Base-by-base conservation (phyloP, 2,329 filamentous ascomycete species). In the Samsoniella hepiali region DNA sequence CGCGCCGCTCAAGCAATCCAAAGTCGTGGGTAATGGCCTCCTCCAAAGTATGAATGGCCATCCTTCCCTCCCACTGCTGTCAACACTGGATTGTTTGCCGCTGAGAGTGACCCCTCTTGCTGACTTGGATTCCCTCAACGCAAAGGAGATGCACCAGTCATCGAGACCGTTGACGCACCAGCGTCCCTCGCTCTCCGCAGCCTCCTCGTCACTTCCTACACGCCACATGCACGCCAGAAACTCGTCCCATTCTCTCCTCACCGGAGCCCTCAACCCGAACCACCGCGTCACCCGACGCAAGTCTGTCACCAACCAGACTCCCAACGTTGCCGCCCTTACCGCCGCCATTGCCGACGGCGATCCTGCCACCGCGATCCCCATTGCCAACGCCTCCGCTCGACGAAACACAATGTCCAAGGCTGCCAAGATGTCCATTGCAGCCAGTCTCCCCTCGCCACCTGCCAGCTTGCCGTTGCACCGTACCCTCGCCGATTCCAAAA, bases 281-380 rank as follows among this genome's bases (percentile, higher is more conserved):
- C 91, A 97, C 77, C 91, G 95, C 70, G 87, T 98, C 69, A 93
- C 91, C 70, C 91, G 94, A 72, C 88, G 95, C 71, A 98, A 98
- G 85, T 97, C 93, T 78, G 93, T 96, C 73, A 92, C 91, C 65
- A 89, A 87, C 67, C 85, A 88, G 54, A 84, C 83, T 55, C 83
- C 85, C 75, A 93, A 90, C 76, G 86, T 90, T 53, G 88, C 90
- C 22, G 91, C 90, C 61, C 80, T 94, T 66, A 89, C 90, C 38
- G 89, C 89, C 13, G 90, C 88, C 58, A 79, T 91, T 66, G 86
- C 87, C 72, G 90, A 91, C 73, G 87, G 89, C 68, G 84, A 84
- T 65, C 81, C 79, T 71, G 75, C 80, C 57, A 75, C 79, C 62
- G 81, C 82, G 67, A 82, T 83, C 74, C 88, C 78, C 47, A 88